Conservation (phyloP, 1,139 yeast species). For the Yamadazyma spencermartinsiae region DNA sequence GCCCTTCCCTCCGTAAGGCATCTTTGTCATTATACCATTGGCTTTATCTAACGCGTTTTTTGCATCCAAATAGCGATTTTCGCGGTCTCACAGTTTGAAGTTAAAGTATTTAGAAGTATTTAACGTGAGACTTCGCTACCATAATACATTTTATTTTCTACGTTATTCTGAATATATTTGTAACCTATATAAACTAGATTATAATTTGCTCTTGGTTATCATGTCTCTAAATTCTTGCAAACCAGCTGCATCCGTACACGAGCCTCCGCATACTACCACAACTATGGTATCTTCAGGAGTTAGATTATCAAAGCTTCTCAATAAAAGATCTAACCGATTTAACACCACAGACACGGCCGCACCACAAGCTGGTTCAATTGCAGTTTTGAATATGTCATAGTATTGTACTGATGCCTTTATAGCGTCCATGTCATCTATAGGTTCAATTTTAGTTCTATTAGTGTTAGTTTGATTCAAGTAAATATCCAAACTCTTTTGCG, state of each 20-base stretch:
- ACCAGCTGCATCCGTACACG: slow-evolving; percentile 25
- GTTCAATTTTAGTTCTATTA: slow-evolving; percentile 22
- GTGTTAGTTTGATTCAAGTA: slow-evolving; percentile 17
- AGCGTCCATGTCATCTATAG: slow-evolving; percentile 39
- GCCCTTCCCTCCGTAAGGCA: too few relatives aligned
- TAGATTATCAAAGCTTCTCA: slow-evolving; percentile 23
- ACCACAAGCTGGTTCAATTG: slow-evolving; percentile 47
- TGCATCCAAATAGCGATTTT: too few relatives aligned
- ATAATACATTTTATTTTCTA: too few relatives aligned
- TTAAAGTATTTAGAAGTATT: too few relatives aligned
- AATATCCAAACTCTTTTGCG: slow-evolving; percentile 29
- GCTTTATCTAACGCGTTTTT: background rate
- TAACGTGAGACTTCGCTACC: too few relatives aligned
- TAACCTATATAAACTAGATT: too few relatives aligned
- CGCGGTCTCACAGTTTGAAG: too few relatives aligned
- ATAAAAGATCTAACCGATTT: slow-evolving; percentile 22
- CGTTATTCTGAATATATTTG: too few relatives aligned
- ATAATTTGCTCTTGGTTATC: slow-evolving; percentile 8
- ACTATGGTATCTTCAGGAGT: slow-evolving; percentile 33
- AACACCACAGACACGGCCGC: slow-evolving; percentile 34
- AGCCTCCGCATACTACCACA: slow-evolving; percentile 44
- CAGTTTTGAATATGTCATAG: slow-evolving; percentile 23
- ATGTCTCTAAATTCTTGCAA: slow-evolving; percentile 21
- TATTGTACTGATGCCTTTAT: slow-evolving; percentile 29
- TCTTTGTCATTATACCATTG: slow-evolving; percentile 1